Evolutionary conservation across 148 eudicot genomes (phyloP), one percentile per base, ranked within the genome.

Genomic region (Dysphania ambrosioides): DNA sequence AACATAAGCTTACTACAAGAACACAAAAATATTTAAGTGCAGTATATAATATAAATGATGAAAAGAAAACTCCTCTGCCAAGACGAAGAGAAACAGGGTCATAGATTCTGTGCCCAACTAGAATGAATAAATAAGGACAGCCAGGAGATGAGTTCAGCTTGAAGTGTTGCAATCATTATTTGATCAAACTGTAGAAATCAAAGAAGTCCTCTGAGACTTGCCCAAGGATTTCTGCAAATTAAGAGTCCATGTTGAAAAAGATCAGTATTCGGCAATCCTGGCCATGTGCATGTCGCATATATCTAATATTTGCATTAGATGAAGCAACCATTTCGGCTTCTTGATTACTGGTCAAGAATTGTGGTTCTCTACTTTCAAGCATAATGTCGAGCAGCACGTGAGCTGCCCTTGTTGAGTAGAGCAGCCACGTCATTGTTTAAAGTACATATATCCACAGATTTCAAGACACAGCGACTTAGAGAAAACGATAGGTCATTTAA

Each of bases 341-440:
- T 80, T 81, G 77, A 72, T 67, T 72, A 72, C 51, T 68, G 77
- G 64, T 72, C 72, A 71, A 66, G 75, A 58, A 71, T 80, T 72
- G 64, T 66, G 71, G 75, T 77, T 51, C 80, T 81, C 84, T 77
- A 34, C 56, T 69, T 77, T 74, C 84, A 77, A 81, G 84, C 81
- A 73, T 64, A 42, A 81, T 80, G 80, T 81, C 84, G 69, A 73
- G 40, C 19, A 2, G 21, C 84, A 81, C 84, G 84, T 73, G 78
- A 81, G 75, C 67, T 29, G 38, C 73, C 71, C 77, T 69, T 77
- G 74, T 53, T 34, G 31, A 68, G 38, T 18, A 55, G 49, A 21
- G 71, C 18, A 53, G 60, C 77, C 74, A 77, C 77, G 49, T 74
- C 74, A 68, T 71, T 68, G 60, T 49, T 59, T 58, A 34, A 77